A percentile compares a stretch with the other conserved stretches of the same genome.
These are phyloP conservation scores for Talaromyces nanjingensis DNA, from an alignment of 495 filamentous ascomycete species.

Conservation along the genomic window DNA sequence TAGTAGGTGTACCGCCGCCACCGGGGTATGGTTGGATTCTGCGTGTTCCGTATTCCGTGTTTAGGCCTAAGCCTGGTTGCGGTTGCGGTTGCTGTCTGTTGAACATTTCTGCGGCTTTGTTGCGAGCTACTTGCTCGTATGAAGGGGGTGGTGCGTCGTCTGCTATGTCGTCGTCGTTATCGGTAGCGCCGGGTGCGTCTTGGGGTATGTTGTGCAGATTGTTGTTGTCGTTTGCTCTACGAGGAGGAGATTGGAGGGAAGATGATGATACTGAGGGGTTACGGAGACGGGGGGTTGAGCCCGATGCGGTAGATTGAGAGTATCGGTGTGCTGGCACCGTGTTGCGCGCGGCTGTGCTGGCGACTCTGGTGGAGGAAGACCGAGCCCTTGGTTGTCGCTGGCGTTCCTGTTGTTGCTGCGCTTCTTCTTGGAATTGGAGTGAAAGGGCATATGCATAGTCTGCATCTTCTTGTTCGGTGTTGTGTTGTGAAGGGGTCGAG, in stretches of 20 bases:
- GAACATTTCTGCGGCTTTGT: slow-evolving; percentile 29
- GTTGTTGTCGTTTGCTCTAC: slow-evolving; percentile 14
- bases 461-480: slow-evolving; percentile 38
- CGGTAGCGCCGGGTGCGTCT: slow-evolving; percentile 21
- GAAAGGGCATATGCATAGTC: slow-evolving; percentile 42
- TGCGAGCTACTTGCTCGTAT: slow-evolving; percentile 72
- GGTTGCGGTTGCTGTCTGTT: slow-evolving; percentile 2
- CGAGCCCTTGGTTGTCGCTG: slow-evolving; percentile 6
- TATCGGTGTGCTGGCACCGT: background rate
- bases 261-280: slow-evolving; percentile 9
- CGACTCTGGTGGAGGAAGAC: slow-evolving; percentile 1
- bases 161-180: slow-evolving; percentile 31
- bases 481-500: slow-evolving; percentile 17
- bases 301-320: slow-evolving; percentile 11
- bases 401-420: slow-evolving; percentile 19
- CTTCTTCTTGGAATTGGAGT: slow-evolving; percentile 41
- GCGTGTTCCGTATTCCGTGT: background rate
- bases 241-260: slow-evolving; percentile 8
- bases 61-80: background rate
- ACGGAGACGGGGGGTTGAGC: slow-evolving; percentile 12
- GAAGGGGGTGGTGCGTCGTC: slow-evolving; percentile 64
- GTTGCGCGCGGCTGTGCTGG: background rate
- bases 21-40: background rate
- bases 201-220: slow-evolving; percentile 19
- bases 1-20: background rate